Conservation (phyloP, 768 basidiomycete species). For the Paxillus involutus region DNA sequence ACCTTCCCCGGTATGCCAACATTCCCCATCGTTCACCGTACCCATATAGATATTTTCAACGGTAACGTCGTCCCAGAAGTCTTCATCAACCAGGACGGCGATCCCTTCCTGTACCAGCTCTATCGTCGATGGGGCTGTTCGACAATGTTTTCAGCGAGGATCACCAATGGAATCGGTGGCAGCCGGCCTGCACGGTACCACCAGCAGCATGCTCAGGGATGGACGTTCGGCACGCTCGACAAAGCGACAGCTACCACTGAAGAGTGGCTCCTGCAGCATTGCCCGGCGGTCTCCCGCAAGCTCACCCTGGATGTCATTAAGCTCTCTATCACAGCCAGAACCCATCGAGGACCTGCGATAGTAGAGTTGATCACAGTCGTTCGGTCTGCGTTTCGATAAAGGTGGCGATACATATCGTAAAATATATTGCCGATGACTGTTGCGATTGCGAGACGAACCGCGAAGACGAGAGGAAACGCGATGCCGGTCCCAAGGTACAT, state of each 20-base stretch:
- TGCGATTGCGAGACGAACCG: constrained; percentile 23
- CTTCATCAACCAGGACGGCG: constrained; percentile 61
- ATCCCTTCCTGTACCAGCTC: constrained; percentile 58
- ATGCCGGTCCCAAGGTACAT: constrained; percentile 13
- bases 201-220: constrained; percentile 42
- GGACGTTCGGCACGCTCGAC: constrained; percentile 50
- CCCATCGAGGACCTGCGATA: constrained; percentile 38
- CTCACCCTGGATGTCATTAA: constrained; percentile 54
- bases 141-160: constrained; percentile 40
- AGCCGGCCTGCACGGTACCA: constrained; percentile 45
- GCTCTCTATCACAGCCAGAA: constrained; percentile 48
- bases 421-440: constrained; percentile 41
- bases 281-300: constrained; percentile 27
- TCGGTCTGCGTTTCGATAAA: constrained; percentile 40
- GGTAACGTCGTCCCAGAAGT: constrained; percentile 49
- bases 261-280: constrained; percentile 33
- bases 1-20: constrained; percentile 63
- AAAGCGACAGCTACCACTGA: constrained; percentile 37
- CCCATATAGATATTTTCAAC: constrained; percentile 54
- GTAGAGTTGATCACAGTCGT: constrained; percentile 33
- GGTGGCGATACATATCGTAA: constrained; percentile 51
- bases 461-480: constrained; percentile 9
- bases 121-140: constrained; percentile 58
- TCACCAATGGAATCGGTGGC: constrained; percentile 49
- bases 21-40: constrained; percentile 56